Evolutionary conservation across 352 stramenopile genomes (phyloP), one percentile per base, ranked within the genome.

Genomic region (Globisporangium paroecandrum): DNA sequence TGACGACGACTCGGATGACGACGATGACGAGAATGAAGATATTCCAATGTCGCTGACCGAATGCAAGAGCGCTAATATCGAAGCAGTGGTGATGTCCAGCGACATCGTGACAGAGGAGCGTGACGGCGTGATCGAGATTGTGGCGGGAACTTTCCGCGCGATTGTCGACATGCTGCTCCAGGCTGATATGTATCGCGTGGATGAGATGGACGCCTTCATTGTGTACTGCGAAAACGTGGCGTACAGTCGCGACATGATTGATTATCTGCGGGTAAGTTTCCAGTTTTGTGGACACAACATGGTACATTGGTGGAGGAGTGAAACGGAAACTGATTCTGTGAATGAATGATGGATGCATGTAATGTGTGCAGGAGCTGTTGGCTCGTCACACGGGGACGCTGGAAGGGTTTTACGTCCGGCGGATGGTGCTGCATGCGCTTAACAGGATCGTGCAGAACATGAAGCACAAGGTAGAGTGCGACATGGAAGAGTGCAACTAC

Each of bases 391-490:
- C 70, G 0, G 60, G 62, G 10, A 64, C 67, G 25, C 70, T 70
- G 12, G 65, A 78, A 47, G 53, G 73, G 0, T 69, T 85, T 43
- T 93, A 90, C 53, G 80, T 90, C 29, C 81, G 85, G 20, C 84
- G 88, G 0, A 87, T 95, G 72, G 76, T 90, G 32, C 73, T 95
- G 6, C 82, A 89, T 51, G 82, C 80, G n/a, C 69, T 96, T 2
- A 80, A 94, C 75, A 81, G 80, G 61, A 76, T 94, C 57, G 84
- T 93, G 15, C 75, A 93, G 61, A 91, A 82, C 53, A 72, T 94
- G 49, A 87, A 92, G 70, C 82, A 93, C 47, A 82, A 78, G 34
- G 77, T 91, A n/a, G 74, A 89, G 61, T 78, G 83, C 24, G 72
- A 92, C 67, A 76, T 72, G 41, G 75, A 84, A 4, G 70, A 89